These are phyloP conservation scores for Coprinellus aureogranulatus DNA, from an alignment of 768 basidiomycete genomes.

Conservation along the genomic window DNA sequence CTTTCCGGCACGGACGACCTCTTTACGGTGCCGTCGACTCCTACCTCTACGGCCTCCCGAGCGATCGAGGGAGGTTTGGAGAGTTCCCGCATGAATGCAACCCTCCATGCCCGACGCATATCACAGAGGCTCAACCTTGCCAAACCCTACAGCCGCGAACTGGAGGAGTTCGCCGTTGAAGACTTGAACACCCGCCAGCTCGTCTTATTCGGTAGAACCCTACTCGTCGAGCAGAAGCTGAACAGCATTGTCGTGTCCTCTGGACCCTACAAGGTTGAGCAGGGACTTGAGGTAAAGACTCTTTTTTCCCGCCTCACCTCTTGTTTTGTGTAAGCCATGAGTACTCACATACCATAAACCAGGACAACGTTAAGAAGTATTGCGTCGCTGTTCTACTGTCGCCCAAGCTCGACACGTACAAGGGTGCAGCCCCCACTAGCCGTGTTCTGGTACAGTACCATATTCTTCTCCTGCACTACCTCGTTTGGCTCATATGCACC, in stretches of 20 bases:
- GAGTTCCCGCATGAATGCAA: not conserved
- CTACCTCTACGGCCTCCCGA: not conserved
- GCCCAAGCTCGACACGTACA: constrained; percentile 20
- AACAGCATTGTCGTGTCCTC: not conserved
- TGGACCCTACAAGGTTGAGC: not conserved
- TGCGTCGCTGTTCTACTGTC: constrained; percentile 19
- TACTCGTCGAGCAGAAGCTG: not conserved
- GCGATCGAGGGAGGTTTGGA: too few relatives aligned
- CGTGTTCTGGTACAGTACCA: constrained; percentile 21
- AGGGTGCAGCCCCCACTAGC: constrained; percentile 15
- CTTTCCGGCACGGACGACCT: too few relatives aligned
- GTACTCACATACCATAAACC: not conserved
- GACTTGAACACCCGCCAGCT: not conserved
- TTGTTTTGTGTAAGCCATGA: too few relatives aligned
- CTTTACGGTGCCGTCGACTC: not conserved
- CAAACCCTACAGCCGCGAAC: not conserved
- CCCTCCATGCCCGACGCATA: not conserved
- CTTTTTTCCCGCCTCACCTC: not conserved
- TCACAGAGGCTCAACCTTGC: not conserved
- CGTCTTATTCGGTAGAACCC: not conserved
- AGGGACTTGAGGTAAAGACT: not conserved
- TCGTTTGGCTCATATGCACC: not conserved
- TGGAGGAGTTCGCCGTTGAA: not conserved
- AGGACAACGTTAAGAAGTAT: constrained; percentile 22
- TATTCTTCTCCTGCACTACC: not conserved